Evolutionary conservation across 495 filamentous ascomycete species (phyloP).

Genomic region (Lineolata rhizophorae): DNA sequence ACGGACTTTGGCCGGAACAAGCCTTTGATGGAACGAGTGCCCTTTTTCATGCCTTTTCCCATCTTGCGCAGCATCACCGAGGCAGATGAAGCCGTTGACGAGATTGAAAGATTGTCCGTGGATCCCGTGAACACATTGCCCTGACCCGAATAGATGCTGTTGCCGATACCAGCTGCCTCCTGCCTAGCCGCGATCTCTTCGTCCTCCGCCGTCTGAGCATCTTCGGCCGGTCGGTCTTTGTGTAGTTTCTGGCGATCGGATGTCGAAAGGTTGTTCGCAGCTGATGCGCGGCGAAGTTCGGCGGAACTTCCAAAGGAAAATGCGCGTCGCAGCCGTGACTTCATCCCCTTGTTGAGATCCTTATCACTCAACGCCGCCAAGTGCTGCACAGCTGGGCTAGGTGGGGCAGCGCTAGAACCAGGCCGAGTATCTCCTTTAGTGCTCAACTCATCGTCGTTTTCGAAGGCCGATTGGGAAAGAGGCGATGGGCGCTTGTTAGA

Average conservation of each 20-base stretch:
- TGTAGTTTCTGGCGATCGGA: slow-evolving; percentile 41
- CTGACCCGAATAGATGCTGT: slow-evolving; percentile 81
- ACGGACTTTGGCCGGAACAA: slow-evolving; percentile 89
- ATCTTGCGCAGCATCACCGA: slow-evolving; percentile 99
- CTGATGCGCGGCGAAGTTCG: slow-evolving; percentile 60
- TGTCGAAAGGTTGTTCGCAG: slow-evolving; percentile 36
- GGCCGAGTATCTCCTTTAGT: too few relatives aligned
- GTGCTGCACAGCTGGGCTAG: slow-evolving; percentile 57
- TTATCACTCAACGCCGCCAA: slow-evolving; percentile 63
- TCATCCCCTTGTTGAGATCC: slow-evolving; percentile 53
- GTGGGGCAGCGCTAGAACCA: slow-evolving; percentile 12
- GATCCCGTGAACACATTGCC: slow-evolving; percentile 72
- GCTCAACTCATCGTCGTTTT: slow-evolving; percentile 8
- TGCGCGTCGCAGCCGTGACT: slow-evolving; percentile 71
- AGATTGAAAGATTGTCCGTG: slow-evolving; percentile 91
- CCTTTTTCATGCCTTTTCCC: slow-evolving; percentile 93
- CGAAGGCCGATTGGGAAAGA: slow-evolving; percentile 54
- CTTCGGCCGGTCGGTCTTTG: slow-evolving; percentile 31
- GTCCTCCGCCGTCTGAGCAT: slow-evolving; percentile 25
- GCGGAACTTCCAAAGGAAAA: slow-evolving; percentile 96
- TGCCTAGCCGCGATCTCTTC: slow-evolving; percentile 77
- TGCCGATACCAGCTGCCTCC: slow-evolving; percentile 76
- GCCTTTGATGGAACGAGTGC: slow-evolving; percentile 72
- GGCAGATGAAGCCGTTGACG: slow-evolving; percentile 90
- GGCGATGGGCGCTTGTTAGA: slow-evolving; percentile 61